Conservation (phyloP, 768 basidiomycete species). For the Boletus pseudopeckii region DNA sequence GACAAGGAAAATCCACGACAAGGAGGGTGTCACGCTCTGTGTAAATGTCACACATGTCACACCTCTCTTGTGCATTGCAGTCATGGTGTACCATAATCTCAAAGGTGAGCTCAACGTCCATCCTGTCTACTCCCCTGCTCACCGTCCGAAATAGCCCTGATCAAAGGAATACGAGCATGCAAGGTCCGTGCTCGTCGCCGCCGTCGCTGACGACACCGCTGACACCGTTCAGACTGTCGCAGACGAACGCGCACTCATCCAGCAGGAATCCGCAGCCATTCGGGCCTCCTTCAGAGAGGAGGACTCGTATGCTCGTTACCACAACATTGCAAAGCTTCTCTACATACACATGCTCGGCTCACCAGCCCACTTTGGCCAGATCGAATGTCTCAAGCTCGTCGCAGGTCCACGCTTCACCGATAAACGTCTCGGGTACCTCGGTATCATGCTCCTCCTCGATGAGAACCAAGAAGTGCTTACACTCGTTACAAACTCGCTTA, state of each 20-base stretch:
- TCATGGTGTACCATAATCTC: constrained; percentile 82
- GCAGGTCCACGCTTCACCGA: constrained; percentile 94
- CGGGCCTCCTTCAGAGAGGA: constrained; percentile 97
- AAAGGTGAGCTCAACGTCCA: constrained; percentile 52
- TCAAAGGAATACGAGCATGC: constrained; percentile 97
- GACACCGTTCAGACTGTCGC: constrained; percentile 75
- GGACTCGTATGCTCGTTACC: constrained; percentile 90
- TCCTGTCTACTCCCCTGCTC: constrained; percentile 17
- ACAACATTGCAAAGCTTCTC: constrained; percentile 96
- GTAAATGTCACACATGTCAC: constrained; percentile 25
- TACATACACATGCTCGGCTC: constrained; percentile 99
- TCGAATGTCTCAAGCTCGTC: constrained; percentile 92
- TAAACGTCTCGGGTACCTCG: constrained; percentile 93
- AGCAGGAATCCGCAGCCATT: constrained; percentile 96
- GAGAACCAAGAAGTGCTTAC: constrained; percentile 98
- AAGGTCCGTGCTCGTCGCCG: constrained; percentile 56
- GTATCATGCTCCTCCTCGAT: constrained; percentile 95
- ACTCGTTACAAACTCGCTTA: constrained; percentile 95
- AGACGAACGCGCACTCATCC: constrained; percentile 94
- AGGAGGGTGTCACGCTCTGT: constrained; percentile 16
- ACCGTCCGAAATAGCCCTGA: constrained; percentile 62
- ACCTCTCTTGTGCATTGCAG: constrained; percentile 8
- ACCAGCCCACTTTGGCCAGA: constrained; percentile 98
- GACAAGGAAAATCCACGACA: constrained; percentile 13
- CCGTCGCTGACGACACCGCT: constrained; percentile 14